Base-by-base conservation (phyloP, 306 rosid genomes). In the Spatholobus suberectus region DNA sequence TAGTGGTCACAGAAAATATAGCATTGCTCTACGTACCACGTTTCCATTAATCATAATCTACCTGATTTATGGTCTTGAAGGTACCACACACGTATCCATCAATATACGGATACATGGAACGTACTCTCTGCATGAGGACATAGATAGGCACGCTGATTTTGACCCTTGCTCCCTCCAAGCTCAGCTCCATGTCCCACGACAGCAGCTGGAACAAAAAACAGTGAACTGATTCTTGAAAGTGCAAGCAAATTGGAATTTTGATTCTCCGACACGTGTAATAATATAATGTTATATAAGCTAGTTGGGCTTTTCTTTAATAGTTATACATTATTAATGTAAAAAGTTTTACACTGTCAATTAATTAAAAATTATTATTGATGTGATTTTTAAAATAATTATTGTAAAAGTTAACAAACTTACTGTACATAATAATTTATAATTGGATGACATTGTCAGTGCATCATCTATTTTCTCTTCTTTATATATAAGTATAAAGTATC, bases 111-210 rank as follows among this genome's bases (percentile, higher is more conserved):
- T 6, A 15, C 15, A 49, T 49, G 57, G 23, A n/a, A 49, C 57
- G 23, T n/a, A 49, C 9, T 17, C 59, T 52, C 9, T 21, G 29
- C 29, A 52, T 52, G 7, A 71, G 26, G 59, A 24, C 38, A 46
- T 6, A 44, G 24, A 71, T 12, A 51, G 29, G 78, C 67, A 20
- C 43, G 17, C 52, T 37, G 79, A 74, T 74, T 52, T 54, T 54
- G 72, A 37, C 72, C 47, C 26, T 34, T 52, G 6, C 7, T 35
- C 3, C 47, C 23, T 34, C 21, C 21, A 24, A 73, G 6, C 6
- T n/a, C 32, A 3, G 12, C 4, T 44, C 40, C 41, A 71, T 71
- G 43, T 70, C 8, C 12, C 14, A 6, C 8, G 17, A 38, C 9
- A 26, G 0, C 62, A 13, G 4, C 0, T 5, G 3, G n/a, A 38